phyloP scores from a whole-genome alignment of 371 early-diverging fungal species.

The Mucor velutinosus region DNA sequence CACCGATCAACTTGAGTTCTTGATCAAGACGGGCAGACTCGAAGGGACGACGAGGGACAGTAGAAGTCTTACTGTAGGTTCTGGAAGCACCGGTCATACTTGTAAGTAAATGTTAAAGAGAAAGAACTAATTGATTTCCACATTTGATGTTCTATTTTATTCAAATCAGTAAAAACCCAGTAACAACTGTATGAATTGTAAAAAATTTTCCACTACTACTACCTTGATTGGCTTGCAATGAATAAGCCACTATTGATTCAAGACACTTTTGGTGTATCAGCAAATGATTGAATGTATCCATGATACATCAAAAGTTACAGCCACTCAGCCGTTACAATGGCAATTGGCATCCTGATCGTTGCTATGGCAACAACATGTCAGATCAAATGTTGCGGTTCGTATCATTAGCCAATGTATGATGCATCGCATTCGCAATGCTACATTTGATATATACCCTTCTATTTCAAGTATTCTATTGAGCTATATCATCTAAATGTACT shows the following conservation, averaged over 20 bases:
- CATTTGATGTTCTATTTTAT: slow-evolving; percentile 8
- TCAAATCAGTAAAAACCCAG: slow-evolving; percentile 4
- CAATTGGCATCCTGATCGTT: background rate
- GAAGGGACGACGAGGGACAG: slow-evolving; percentile 99
- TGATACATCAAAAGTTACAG: background rate
- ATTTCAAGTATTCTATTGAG: no score
- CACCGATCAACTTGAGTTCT: slow-evolving; percentile 98
- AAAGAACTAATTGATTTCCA: slow-evolving; percentile 14
- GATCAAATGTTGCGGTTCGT: background rate
- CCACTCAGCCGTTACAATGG: background rate
- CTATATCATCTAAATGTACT: slow-evolving; percentile 1
- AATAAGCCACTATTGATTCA: background rate
- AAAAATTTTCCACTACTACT: slow-evolving; percentile 9
- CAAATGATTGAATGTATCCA: background rate
- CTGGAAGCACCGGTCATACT: slow-evolving; percentile 53
- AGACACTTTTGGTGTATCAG: background rate
- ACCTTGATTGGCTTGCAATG: slow-evolving; percentile 1
- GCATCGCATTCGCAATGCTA: no score
- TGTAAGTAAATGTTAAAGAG: slow-evolving; percentile 26
- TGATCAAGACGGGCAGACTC: slow-evolving; percentile 98
- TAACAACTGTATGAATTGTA: background rate
- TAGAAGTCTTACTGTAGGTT: slow-evolving; percentile 91
- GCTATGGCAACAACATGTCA: background rate
- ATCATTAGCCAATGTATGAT: no score
- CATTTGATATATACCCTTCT: no score